Evolutionary conservation across 2,329 filamentous ascomycete genomes (phyloP).

Genomic region (Triangularia setosa): DNA sequence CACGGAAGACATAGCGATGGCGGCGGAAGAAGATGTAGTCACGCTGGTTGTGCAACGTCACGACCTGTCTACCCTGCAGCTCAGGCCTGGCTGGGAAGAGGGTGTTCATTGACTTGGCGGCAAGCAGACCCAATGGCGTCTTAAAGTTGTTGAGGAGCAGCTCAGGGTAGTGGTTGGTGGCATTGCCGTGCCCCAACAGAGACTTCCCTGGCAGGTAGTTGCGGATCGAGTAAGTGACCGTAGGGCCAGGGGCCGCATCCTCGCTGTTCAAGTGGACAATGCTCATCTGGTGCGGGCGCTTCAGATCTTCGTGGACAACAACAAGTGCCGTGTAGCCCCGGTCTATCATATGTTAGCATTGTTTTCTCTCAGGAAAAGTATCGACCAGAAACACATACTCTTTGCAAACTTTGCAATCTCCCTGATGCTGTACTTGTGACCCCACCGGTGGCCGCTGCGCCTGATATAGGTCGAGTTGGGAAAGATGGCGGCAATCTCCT

Average conservation of each 20-base stretch:
- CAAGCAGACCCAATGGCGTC: slow-evolving; percentile 83
- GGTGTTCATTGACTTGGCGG: slow-evolving; percentile 77
- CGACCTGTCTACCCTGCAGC: slow-evolving; percentile 79
- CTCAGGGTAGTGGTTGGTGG: slow-evolving; percentile 70
- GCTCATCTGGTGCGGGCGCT: slow-evolving; percentile 76
- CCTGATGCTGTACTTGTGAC: slow-evolving; percentile 85
- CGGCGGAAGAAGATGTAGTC: slow-evolving; percentile 89
- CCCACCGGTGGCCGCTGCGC: slow-evolving; percentile 76
- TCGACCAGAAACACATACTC: slow-evolving; percentile 32
- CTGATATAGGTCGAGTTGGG: slow-evolving; percentile 72
- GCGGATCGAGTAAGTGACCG: slow-evolving; percentile 86
- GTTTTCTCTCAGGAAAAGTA: not conserved
- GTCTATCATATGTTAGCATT: slow-evolving; percentile 34
- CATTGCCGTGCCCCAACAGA: slow-evolving; percentile 81
- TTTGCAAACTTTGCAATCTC: slow-evolving; percentile 85
- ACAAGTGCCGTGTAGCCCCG: slow-evolving; percentile 80
- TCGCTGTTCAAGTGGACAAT: slow-evolving; percentile 64
- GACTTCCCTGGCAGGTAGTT: slow-evolving; percentile 89
- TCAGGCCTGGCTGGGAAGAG: slow-evolving; percentile 80
- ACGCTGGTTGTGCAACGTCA: slow-evolving; percentile 90
- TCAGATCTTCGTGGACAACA: slow-evolving; percentile 84
- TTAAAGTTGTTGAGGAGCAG: slow-evolving; percentile 86
- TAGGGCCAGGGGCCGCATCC: slow-evolving; percentile 66
- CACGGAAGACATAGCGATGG: slow-evolving; percentile 88
- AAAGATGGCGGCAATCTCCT: slow-evolving; percentile 75